These are phyloP conservation scores for Peterozyma toletana DNA, from an alignment of 805 yeast species.

Conservation along the genomic window DNA sequence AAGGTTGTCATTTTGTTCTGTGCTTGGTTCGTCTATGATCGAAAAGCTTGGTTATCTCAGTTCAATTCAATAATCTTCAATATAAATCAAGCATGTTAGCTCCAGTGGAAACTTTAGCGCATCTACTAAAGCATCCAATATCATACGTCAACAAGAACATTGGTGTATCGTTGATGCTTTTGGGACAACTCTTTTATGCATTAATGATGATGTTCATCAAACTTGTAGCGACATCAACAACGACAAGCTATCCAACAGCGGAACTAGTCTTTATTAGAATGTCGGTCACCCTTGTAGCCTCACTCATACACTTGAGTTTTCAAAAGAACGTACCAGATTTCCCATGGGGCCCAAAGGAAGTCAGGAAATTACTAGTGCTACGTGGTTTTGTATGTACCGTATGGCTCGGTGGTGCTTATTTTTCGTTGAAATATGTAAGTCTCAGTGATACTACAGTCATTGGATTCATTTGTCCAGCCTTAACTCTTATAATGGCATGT, in stretches of 20 bases:
- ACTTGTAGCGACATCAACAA: slow-evolving; percentile 31
- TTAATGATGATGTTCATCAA: slow-evolving; percentile 37
- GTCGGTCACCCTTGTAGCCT: slow-evolving; percentile 31
- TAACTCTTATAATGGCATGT: slow-evolving; percentile 36
- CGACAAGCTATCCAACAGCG: slow-evolving; percentile 28
- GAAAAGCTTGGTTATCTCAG: no score
- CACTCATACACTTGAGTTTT: slow-evolving; percentile 23
- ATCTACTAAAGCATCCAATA: no score
- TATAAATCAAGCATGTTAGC: no score
- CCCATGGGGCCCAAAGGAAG: slow-evolving; percentile 32
- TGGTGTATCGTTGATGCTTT: neutral
- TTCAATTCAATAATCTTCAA: no score
- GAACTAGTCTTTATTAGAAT: slow-evolving; percentile 36
- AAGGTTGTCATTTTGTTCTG: no score
- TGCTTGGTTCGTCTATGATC: no score
- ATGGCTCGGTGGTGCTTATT: slow-evolving; percentile 38
- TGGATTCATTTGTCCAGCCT: slow-evolving; percentile 35
- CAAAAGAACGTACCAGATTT: slow-evolving; percentile 27
- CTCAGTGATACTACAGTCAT: slow-evolving; percentile 38
- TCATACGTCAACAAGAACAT: neutral
- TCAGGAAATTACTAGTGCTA: slow-evolving; percentile 23
- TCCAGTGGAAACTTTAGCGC: no score
- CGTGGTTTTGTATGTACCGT: slow-evolving; percentile 31
- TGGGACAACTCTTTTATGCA: slow-evolving; percentile 31
- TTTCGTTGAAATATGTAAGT: slow-evolving; percentile 34